Conservation (phyloP, 140 eudicot genomes). For the Anethum foeniculum region DNA sequence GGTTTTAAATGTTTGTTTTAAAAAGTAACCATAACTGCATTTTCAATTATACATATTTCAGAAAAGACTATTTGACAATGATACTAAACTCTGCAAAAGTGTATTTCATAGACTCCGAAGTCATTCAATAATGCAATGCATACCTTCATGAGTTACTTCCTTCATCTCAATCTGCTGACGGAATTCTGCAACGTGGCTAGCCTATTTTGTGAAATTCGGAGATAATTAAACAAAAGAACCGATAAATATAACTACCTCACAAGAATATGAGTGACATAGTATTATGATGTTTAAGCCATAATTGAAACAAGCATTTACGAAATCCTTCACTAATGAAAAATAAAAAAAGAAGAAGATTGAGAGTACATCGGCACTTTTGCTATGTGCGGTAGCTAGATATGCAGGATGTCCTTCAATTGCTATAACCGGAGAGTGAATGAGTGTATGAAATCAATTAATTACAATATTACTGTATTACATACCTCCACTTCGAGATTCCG, state of each 20-base stretch:
- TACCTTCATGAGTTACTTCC: constrained; percentile 70
- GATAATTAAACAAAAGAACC: neutral
- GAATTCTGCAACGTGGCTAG: constrained; percentile 54
- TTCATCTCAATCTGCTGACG: constrained; percentile 54
- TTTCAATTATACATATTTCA: neutral
- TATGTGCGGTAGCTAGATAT: neutral
- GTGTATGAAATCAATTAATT: too few relatives aligned
- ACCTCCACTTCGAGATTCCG: constrained; percentile 83
- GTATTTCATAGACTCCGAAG: neutral
- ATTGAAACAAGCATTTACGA: neutral
- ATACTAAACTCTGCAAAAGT: neutral
- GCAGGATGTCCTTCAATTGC: neutral
- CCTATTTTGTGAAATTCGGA: constrained; percentile 32
- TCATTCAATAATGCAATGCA: constrained; percentile 15
- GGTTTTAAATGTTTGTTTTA: neutral
- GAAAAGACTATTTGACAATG: neutral
- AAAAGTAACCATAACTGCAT: neutral
- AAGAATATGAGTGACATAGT: neutral
- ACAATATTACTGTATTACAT: constrained; percentile 9
- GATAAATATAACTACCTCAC: neutral
- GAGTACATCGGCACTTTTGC: neutral
- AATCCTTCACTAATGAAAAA: neutral
- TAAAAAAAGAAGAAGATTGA: neutral
- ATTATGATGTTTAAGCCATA: neutral
- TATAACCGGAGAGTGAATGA: too few relatives aligned